phyloP scores from a whole-genome alignment of 345 rosid species.

The Gynandropsis gynandra region DNA sequence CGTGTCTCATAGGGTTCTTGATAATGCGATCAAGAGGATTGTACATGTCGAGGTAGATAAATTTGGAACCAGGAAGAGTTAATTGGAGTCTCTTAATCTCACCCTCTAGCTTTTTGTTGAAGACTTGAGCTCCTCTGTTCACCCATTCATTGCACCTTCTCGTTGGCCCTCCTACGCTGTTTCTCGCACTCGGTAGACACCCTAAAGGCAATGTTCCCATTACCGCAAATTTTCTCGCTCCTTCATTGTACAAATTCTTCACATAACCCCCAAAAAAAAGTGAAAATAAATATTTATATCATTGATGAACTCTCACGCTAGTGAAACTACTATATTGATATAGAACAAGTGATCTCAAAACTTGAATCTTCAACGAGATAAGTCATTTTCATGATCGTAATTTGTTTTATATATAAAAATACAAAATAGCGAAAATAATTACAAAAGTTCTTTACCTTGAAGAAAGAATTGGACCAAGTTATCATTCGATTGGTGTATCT shows the following conservation, averaged over 20 bases:
- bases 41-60: constrained; percentile 42
- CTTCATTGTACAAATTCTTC: constrained; percentile 29
- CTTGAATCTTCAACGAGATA: background rate
- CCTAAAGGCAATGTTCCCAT: constrained; percentile 53
- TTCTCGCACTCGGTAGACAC: constrained; percentile 60
- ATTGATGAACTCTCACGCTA: too few relatives aligned
- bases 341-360: background rate
- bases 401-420: background rate
- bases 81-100: constrained; percentile 24
- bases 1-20: constrained; percentile 39
- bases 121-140: constrained; percentile 44
- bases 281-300: constrained; percentile 8
- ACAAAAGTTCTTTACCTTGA: constrained; percentile 26
- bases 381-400: background rate
- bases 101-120: constrained; percentile 44
- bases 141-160: constrained; percentile 31
- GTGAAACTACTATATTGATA: background rate
- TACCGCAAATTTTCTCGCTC: constrained; percentile 54
- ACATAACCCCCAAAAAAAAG: constrained; percentile 3
- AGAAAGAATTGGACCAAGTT: constrained; percentile 26
- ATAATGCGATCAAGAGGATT: constrained; percentile 32
- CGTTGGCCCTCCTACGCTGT: constrained; percentile 35
- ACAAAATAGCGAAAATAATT: background rate
- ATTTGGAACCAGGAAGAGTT: constrained; percentile 26
- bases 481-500: constrained; percentile 44